Percentiles rank a stretch among this genome's conserved stretches.
Conservation (phyloP, 495 filamentous ascomycete genomes). For the Penicillium parvum region DNA sequence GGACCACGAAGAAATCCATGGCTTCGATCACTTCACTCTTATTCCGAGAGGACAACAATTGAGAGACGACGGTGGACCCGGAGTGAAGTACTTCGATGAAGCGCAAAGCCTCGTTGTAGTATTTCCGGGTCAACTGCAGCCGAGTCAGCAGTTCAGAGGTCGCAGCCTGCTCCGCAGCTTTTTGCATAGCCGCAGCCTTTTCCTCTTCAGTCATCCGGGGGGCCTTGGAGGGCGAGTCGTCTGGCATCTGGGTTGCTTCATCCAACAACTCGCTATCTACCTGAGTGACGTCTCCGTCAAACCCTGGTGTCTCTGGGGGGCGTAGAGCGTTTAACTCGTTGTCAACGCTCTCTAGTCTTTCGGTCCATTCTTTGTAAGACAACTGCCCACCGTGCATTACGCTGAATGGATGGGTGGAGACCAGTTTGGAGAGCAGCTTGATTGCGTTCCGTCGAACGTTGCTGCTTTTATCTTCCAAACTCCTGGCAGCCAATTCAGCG, state of each 20-base stretch:
- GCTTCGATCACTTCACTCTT: slow-evolving; percentile 98
- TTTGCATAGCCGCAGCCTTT: slow-evolving; percentile 48
- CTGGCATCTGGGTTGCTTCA: slow-evolving; percentile 79
- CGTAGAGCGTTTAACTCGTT: slow-evolving; percentile 75
- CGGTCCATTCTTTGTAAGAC: slow-evolving; percentile 76
- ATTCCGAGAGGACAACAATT: slow-evolving; percentile 87
- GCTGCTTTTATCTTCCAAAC: slow-evolving; percentile 96
- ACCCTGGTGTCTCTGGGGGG: slow-evolving; percentile 71
- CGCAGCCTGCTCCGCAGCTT: slow-evolving; percentile 67
- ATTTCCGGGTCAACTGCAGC: slow-evolving; percentile 80
- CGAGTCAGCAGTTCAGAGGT: slow-evolving; percentile 78
- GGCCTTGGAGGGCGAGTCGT: slow-evolving; percentile 57
- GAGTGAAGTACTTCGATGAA: slow-evolving; percentile 93
- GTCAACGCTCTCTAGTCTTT: slow-evolving; percentile 73
- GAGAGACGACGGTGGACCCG: slow-evolving; percentile 70
- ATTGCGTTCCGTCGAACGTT: slow-evolving; percentile 94
- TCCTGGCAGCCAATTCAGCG: slow-evolving; percentile 78
- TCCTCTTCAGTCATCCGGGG: slow-evolving; percentile 58
- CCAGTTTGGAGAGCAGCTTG: slow-evolving; percentile 79
- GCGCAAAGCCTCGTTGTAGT: slow-evolving; percentile 84
- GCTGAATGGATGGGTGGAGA: slow-evolving; percentile 90
- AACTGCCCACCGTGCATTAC: slow-evolving; percentile 88
- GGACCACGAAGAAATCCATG: slow-evolving; percentile 95
- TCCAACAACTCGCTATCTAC: slow-evolving; percentile 79
- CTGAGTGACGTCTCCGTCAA: slow-evolving; percentile 54